phyloP scores from a whole-genome alignment of 192 early-diverging fungal species.

The Backusella mclennaniae region DNA sequence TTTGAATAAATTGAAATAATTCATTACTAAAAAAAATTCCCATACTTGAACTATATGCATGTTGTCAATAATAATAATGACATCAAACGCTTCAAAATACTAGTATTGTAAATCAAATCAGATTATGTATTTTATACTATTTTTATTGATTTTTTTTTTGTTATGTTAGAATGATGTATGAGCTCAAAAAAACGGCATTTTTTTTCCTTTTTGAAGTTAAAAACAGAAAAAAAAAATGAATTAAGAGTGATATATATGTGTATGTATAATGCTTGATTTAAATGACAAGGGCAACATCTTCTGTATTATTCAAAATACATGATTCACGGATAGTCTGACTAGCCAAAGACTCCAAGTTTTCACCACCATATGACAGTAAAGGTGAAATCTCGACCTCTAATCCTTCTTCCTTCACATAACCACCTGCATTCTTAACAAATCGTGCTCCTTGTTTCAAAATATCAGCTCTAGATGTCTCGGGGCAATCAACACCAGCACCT shows the following conservation, averaged over 20 bases:
- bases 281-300: constrained; percentile 2
- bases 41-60: too few relatives aligned
- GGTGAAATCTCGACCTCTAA: constrained; percentile 60
- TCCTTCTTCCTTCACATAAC: constrained; percentile 46
- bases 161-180: neutral
- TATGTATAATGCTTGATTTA: neutral
- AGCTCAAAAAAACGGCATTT: neutral
- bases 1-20: neutral
- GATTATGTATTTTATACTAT: neutral
- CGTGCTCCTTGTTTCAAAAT: constrained; percentile 72
- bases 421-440: constrained; percentile 77
- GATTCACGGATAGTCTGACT: constrained; percentile 49
- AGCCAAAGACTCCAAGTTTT: constrained; percentile 73
- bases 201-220: neutral
- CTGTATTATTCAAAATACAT: constrained; percentile 9
- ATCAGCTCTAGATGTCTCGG: constrained; percentile 81
- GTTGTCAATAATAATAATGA: too few relatives aligned
- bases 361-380: constrained; percentile 80
- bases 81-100: too few relatives aligned
- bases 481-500: constrained; percentile 76
- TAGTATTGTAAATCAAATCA: too few relatives aligned
- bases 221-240: neutral
- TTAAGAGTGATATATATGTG: neutral
- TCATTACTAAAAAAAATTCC: too few relatives aligned
- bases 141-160: neutral